Conservation (phyloP, 306 rosid genomes). For the Quercus agrifolia region DNA sequence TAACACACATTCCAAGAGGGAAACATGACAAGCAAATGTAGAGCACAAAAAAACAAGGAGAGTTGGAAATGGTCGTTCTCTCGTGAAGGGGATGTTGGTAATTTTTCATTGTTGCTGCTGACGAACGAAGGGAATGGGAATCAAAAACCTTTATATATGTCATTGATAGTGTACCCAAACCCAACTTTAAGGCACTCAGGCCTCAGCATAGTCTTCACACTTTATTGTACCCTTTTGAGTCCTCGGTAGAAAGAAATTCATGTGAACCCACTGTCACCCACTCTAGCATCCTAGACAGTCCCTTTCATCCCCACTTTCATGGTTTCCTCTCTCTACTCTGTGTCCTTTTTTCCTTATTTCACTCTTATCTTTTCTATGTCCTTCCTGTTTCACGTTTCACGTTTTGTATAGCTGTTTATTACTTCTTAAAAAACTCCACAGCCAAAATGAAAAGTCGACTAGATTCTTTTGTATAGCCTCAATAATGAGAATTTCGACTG, state of each 20-base stretch:
- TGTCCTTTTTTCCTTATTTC: constrained; percentile 11
- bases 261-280: constrained; percentile 61
- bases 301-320: constrained; percentile 30
- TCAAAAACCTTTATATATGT: constrained; percentile 26
- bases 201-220: constrained; percentile 11
- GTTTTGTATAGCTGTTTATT: too few species aligned
- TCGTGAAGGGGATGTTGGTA: constrained; percentile 68
- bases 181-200: constrained; percentile 17
- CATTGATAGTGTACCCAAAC: background rate
- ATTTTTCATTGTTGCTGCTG: constrained; percentile 32
- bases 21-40: constrained; percentile 73
- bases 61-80: constrained; percentile 65
- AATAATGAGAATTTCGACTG: too few species aligned
- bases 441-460: too few species aligned
- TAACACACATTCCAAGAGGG: constrained; percentile 71
- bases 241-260: constrained; percentile 29
- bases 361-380: background rate
- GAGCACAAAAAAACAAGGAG: constrained; percentile 55
- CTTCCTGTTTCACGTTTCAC: too few species aligned
- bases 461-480: too few species aligned
- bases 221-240: constrained; percentile 17
- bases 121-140: constrained; percentile 29
- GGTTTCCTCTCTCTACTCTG: background rate
- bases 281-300: constrained; percentile 18
- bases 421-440: too few species aligned